These are phyloP conservation scores for Bruguiera hainesii DNA, from an alignment of 441 rosid genomes.

Conservation along the genomic window DNA sequence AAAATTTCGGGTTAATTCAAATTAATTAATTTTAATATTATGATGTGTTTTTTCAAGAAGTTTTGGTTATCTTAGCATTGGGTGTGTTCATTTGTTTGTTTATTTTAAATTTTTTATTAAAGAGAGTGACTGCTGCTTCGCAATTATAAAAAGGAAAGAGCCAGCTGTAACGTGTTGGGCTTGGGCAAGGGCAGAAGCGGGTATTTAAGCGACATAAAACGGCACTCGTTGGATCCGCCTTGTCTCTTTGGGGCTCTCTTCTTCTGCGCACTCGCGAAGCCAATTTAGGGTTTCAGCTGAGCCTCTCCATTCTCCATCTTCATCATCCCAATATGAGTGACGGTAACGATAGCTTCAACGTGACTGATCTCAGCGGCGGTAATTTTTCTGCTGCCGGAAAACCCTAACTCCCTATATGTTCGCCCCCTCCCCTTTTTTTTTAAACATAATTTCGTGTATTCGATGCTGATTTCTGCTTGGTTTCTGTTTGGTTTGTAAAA, in stretches of 20 bases:
- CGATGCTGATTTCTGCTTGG: not conserved
- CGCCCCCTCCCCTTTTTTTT: not conserved
- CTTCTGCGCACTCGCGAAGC: not conserved
- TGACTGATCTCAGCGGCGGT: conserved; percentile 75
- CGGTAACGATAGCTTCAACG: conserved; percentile 52
- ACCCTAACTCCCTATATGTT: not conserved
- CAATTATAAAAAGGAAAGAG: not conserved
- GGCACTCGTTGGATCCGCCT: conserved; percentile 19
- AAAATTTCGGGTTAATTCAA: too few relatives aligned
- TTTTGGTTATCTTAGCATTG: not conserved
- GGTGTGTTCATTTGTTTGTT: too few relatives aligned
- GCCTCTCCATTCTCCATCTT: conserved; percentile 2
- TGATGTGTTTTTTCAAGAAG: not conserved
- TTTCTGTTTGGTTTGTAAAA: not conserved
- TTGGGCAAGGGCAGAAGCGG: conserved; percentile 7
- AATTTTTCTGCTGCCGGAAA: not conserved
- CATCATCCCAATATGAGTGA: conserved; percentile 44
- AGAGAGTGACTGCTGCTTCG: not conserved
- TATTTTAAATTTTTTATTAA: not conserved
- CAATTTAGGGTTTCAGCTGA: conserved; percentile 52
- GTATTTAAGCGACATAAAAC: conserved; percentile 22
- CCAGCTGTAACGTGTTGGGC: not conserved
- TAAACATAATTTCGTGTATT: not conserved
- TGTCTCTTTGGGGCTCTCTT: not conserved
- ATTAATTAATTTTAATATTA: too few relatives aligned